A percentile compares a stretch with the other conserved stretches of the same genome.
Evolutionary conservation across 305 asterid species (phyloP).

Genomic region (Solanum hybrid): DNA sequence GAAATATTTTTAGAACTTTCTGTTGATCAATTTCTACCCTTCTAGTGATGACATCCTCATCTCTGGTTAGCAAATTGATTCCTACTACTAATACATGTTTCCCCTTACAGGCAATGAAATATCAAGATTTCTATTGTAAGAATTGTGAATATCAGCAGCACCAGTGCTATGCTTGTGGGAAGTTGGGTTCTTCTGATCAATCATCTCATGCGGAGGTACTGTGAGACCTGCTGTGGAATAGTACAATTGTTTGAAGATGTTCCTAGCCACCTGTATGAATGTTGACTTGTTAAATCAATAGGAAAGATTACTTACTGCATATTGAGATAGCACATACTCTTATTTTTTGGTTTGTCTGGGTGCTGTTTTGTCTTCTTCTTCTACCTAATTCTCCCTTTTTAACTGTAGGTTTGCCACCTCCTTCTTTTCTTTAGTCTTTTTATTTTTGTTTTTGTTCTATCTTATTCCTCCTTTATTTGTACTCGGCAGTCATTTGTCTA

Average conservation of each 20-base stretch:
- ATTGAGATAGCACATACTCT: background rate
- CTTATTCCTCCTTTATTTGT: background rate
- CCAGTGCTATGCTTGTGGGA: slow-evolving; percentile 80
- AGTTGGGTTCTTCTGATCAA: slow-evolving; percentile 82
- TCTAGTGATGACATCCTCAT: background rate
- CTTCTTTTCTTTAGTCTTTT: background rate
- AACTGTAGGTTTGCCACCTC: background rate
- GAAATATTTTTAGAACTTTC: background rate
- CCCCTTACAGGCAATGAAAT: slow-evolving; percentile 26
- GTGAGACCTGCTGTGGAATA: background rate
- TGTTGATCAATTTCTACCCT: background rate
- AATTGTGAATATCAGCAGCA: slow-evolving; percentile 68
- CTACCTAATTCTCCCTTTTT: background rate
- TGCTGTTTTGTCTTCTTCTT: background rate
- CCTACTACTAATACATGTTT: background rate
- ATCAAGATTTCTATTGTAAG: slow-evolving; percentile 43
- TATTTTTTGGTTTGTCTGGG: background rate
- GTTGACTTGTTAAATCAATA: background rate
- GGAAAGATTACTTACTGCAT: background rate
- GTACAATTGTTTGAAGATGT: background rate
- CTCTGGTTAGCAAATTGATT: background rate
- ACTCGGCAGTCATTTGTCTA: background rate
- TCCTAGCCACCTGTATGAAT: background rate
- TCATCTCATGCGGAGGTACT: slow-evolving; percentile 69
- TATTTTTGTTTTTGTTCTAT: background rate